Percentiles rank a stretch among this genome's conserved stretches.
Evolutionary conservation across 2,329 filamentous ascomycete species (phyloP).

Genomic region (Proliferodiscus dingleyae): DNA sequence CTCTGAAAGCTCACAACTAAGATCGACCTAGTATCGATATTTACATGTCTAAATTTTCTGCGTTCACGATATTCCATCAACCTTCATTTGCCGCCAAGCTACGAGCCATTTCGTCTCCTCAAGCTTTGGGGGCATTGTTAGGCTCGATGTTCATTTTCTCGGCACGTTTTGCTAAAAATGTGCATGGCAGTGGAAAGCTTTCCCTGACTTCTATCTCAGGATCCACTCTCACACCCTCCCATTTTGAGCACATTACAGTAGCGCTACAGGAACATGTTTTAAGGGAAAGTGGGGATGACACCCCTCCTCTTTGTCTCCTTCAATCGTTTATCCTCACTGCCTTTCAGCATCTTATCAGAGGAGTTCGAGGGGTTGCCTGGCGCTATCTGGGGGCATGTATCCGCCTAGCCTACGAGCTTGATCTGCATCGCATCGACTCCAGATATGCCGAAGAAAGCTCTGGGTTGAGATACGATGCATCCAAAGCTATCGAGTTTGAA

Average conservation of each 20-base stretch:
- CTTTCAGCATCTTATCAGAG: constrained; percentile 32
- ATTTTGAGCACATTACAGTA: background rate
- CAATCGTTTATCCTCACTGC: constrained; percentile 34
- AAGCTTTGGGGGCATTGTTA: constrained; percentile 18
- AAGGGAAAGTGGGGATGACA: constrained; percentile 28
- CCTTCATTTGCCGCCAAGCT: constrained; percentile 5
- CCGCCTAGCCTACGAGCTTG: constrained; percentile 17
- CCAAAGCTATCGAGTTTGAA: constrained; percentile 22
- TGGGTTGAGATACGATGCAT: background rate
- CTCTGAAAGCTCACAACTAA: background rate
- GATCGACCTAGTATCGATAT: background rate
- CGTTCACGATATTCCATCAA: constrained; percentile 10
- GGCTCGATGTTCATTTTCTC: background rate
- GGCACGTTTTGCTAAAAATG: background rate
- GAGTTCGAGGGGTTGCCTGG: constrained; percentile 35
- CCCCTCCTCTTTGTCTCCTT: constrained; percentile 32
- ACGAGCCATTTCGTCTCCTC: background rate
- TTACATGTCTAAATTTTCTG: constrained; percentile 3
- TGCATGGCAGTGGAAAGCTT: background rate
- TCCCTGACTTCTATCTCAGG: background rate
- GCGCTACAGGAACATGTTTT: constrained; percentile 24
- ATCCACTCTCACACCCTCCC: background rate
- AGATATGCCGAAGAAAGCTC: background rate
- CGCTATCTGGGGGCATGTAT: constrained; percentile 29
- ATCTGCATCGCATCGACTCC: constrained; percentile 12